These are phyloP conservation scores for Tetrahymena malaccensis DNA, from an alignment of 73 alveolate genomes.

Conservation along the genomic window DNA sequence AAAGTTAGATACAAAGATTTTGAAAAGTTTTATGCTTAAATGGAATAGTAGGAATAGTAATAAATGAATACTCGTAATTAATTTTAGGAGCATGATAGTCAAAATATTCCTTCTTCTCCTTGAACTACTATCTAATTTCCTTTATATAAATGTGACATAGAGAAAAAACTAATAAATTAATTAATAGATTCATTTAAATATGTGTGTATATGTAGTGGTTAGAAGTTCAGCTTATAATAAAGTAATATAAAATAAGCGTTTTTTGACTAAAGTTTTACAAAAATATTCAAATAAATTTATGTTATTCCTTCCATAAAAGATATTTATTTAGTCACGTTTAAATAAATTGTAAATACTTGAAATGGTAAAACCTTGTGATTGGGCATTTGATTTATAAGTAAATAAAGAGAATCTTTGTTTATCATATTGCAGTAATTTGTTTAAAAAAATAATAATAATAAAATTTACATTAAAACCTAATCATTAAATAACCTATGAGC, in stretches of 20 bases:
- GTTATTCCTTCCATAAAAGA: too few species aligned
- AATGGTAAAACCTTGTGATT: neutral
- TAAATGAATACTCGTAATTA: neutral
- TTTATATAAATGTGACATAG: neutral
- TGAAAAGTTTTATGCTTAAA: neutral
- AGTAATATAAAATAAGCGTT: neutral
- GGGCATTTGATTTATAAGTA: neutral
- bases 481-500: neutral
- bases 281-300: too few species aligned
- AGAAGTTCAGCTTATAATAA: too few species aligned
- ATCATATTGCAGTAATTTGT: neutral
- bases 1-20: neutral
- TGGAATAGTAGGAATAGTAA: neutral
- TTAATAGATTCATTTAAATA: neutral
- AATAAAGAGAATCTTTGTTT: neutral
- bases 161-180: neutral
- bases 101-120: neutral
- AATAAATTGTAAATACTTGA: too few species aligned
- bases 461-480: neutral
- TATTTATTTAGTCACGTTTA: too few species aligned
- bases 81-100: neutral
- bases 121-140: neutral
- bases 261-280: too few species aligned
- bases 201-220: neutral
- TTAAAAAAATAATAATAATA: neutral